phyloP scores from a whole-genome alignment of 163 green algal genomes.

The Chlorella variabilis region DNA sequence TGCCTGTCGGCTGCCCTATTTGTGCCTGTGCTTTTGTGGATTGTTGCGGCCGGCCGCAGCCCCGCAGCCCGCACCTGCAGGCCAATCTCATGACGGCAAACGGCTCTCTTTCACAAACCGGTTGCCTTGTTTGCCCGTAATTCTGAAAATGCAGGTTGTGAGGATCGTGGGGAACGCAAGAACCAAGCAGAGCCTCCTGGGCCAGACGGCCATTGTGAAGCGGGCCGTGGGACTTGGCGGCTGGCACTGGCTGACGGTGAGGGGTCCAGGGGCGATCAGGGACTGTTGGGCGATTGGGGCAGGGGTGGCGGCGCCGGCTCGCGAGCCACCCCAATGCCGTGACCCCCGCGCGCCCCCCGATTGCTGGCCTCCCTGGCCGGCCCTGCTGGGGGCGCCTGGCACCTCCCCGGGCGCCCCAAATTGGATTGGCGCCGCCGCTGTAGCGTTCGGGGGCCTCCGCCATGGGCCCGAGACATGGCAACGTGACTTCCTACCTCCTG shows the following conservation, averaged over 20 bases:
- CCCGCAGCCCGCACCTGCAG: no score
- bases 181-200: conserved; percentile 60
- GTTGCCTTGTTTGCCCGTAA: neutral
- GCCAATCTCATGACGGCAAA: neutral
- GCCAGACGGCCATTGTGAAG: conserved; percentile 59
- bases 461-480: no score
- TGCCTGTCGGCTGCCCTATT: neutral
- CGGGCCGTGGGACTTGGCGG: conserved; percentile 72
- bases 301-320: neutral
- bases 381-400: no score
- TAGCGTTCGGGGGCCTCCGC: no score
- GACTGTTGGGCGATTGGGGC: conserved; percentile 14
- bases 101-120: neutral
- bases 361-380: no score
- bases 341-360: no score
- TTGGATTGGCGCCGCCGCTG: no score
- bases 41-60: neutral
- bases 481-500: no score
- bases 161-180: conserved; percentile 66
- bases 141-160: conserved; percentile 57
- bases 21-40: neutral
- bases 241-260: conserved; percentile 66
- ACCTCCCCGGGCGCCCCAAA: no score
- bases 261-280: conserved; percentile 1
- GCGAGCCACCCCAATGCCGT: no score